Base-by-base conservation (phyloP, 352 stramenopile species). In the Phytophthora constricta region DNA sequence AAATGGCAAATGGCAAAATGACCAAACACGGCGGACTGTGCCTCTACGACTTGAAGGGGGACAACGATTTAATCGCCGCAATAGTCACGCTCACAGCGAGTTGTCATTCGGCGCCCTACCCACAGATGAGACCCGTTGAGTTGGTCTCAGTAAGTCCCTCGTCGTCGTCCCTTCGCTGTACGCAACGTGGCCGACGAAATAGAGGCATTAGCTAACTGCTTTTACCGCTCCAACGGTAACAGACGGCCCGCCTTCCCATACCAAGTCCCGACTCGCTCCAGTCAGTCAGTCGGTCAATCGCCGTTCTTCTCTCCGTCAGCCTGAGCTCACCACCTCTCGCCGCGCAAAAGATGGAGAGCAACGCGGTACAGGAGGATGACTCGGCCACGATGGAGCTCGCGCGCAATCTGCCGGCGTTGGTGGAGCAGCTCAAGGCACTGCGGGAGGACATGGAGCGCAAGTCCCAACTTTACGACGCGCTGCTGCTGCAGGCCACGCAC, bases 391-490 rank as follows among this genome's bases (percentile, higher is more conserved):
- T 69, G 11, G 84, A 93, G 62, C 71, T 95, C 8, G 78, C 76
- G 58, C 72, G 76, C 14, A 90, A 77, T 42, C 62, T 95, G 34
- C 85, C 87, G 14, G 71, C 84, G 47, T 76, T 95, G 16, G 73
- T 95, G 13, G 62, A 71, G 41, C 72, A 93, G 41, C 76, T 95
- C 20, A 79, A 79, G 61, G 65, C 68, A 45, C 73, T 95, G 10
- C 84, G 84, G 22, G 33, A 74, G 13, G 77, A 90, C 48, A 92
- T 93, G 84, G 77, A 90, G 46, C 81, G 77, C 48, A 89, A 86
- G 60, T 86, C 80, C 25, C 81, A 87, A 54, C 65, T 93, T 25
- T 95, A 93, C 72, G 82, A 92, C 47, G 56, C 81, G 28, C 78
- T 90, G 45, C 66, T 80, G 19, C 63, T 75, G 5, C 45, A 58